Evolutionary conservation across 306 rosid genomes (phyloP).

Genomic region (Casuarina cunninghamiana): DNA sequence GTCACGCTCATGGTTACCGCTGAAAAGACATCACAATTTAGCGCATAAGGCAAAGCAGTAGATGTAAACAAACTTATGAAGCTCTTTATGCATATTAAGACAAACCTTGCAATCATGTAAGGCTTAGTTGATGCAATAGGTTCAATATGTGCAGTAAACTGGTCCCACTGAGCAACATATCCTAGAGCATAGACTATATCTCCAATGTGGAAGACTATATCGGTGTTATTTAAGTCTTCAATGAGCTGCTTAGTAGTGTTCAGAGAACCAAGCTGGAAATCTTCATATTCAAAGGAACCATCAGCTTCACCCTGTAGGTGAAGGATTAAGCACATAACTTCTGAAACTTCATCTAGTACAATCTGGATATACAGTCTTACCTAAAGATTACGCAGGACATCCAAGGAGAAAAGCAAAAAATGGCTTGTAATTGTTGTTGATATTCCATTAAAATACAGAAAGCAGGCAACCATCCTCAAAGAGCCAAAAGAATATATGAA

Average conservation of each 20-base stretch:
- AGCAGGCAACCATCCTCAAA: neutral
- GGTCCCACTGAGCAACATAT: conserved; percentile 96
- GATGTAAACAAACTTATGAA: neutral
- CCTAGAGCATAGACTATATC: conserved; percentile 88
- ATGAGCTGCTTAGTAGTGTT: conserved; percentile 76
- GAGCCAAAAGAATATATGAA: neutral
- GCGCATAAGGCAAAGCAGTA: conserved; percentile 28
- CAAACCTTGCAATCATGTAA: conserved; percentile 89
- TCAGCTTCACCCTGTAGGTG: conserved; percentile 80
- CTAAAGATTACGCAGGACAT: neutral
- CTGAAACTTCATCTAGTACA: neutral
- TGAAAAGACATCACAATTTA: conserved; percentile 33
- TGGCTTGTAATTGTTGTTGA: neutral
- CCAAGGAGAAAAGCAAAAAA: no score
- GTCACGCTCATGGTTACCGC: conserved; percentile 98
- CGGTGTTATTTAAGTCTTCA: conserved; percentile 67
- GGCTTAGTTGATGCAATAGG: conserved; percentile 91
- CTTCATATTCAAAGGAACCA: conserved; percentile 87
- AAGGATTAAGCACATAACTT: conserved; percentile 15
- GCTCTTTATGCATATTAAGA: neutral
- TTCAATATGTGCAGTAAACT: conserved; percentile 86
- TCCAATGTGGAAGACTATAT: conserved; percentile 92
- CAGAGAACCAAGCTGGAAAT: conserved; percentile 85
- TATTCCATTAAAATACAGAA: neutral
- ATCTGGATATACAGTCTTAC: no score